Evolutionary conservation across 2,329 filamentous ascomycete species (phyloP), one percentile per base, ranked within the genome.

Genomic region (Alternaria viburni): DNA sequence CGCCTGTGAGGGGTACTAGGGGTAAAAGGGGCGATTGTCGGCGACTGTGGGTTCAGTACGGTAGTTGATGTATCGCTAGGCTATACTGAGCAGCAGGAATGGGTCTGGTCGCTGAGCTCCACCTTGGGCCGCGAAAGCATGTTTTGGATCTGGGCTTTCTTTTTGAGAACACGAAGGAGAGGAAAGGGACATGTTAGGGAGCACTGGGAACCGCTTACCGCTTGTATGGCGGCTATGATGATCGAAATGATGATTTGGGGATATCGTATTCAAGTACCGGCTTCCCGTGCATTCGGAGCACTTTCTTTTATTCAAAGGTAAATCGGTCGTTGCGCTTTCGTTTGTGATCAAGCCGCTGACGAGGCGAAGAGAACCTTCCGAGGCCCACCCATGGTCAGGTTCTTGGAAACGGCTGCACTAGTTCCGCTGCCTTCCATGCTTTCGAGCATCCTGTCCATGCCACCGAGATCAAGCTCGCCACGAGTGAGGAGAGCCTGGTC

Each of bases 61-160:
- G 8, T 69, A 57, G 71, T 84, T 79, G 72, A 78, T 84, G 36
- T 85, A 73, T 80, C 83, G 83, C 83, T 80, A 80, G 81, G 79
- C 80, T 78, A 84, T 85, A 85, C 83, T 84, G 83, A 85, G 83
- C 83, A 82, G 73, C 79, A 83, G 83, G 83, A 83, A 84, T 83
- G 79, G 75, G 72, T 77, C 82, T 83, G 79, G 81, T 83, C 82
- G 70, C 81, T 80, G 79, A 81, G 82, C 83, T 85, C 83, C 82
- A 85, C 83, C 83, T 83, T 79, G 74, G 76, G 79, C 79, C 82
- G 83, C 83, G 83, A 81, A 43, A 12, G 36, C 15, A 25, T 25
- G 56, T 45, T 57, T n/a, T 36, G 28, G 36, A 0, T 41, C 36
- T 41, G 36, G 36, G 36, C 36, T 36, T 52, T 13, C 11, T 52